A percentile compares a stretch with the other conserved stretches of the same genome.
phyloP scores from a whole-genome alignment of 805 yeast species.

The Kuraishia piskuri region DNA sequence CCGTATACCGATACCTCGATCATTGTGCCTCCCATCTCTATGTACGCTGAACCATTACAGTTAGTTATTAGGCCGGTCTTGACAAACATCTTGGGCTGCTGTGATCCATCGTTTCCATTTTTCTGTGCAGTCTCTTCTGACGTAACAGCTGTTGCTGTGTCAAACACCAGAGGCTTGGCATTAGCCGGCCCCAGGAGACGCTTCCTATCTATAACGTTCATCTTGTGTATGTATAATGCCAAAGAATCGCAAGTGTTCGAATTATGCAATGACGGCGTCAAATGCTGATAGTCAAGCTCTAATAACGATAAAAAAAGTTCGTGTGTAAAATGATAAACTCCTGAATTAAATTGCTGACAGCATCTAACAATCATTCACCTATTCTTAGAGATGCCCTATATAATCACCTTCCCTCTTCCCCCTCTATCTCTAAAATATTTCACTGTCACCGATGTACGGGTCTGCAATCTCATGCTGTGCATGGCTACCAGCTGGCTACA shows the following conservation, averaged over 20 bases:
- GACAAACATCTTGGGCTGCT: slow-evolving; percentile 34
- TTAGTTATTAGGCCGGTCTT: slow-evolving; percentile 59
- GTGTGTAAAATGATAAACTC: too few species aligned
- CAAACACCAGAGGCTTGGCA: slow-evolving; percentile 44
- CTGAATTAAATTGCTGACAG: neutral
- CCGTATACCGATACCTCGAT: slow-evolving; percentile 74
- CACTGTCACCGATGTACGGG: neutral
- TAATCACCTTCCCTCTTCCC: neutral
- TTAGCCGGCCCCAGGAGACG: slow-evolving; percentile 77
- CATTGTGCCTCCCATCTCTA: slow-evolving; percentile 57
- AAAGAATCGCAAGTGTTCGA: neutral
- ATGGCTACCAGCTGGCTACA: neutral
- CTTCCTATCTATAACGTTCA: slow-evolving; percentile 60
- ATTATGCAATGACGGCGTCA: neutral
- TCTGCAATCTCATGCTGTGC: neutral
- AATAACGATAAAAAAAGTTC: neutral
- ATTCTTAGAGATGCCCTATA: too few species aligned
- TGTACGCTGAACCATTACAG: slow-evolving; percentile 75
- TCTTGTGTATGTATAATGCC: slow-evolving; percentile 6
- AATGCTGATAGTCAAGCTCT: neutral
- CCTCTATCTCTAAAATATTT: neutral
- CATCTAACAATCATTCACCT: too few species aligned
- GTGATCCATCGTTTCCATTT: slow-evolving; percentile 6
- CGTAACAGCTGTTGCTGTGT: slow-evolving; percentile 12
- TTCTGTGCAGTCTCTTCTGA: slow-evolving; percentile 5